Evolutionary conservation across 257 asterid genomes (phyloP).

Genomic region (Cruciata laevipes): DNA sequence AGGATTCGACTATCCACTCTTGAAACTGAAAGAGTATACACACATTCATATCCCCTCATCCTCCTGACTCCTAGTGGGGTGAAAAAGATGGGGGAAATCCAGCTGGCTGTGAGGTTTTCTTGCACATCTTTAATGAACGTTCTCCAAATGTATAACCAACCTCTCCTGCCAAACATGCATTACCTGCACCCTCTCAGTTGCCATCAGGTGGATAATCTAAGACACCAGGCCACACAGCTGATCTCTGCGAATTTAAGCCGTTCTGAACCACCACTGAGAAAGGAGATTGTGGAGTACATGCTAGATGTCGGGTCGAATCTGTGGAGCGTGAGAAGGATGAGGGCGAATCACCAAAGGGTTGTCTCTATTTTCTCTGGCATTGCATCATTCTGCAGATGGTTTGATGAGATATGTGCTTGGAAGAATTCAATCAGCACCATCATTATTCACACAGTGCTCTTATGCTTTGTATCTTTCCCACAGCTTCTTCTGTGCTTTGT

Average conservation of each 20-base stretch:
- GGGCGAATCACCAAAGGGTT: conserved; percentile 55
- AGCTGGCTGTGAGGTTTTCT: conserved; percentile 32
- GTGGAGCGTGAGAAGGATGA: conserved; percentile 84
- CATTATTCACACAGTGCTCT: conserved; percentile 42
- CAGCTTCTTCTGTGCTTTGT: conserved; percentile 43
- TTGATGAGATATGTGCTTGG: conserved; percentile 28
- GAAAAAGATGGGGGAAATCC: conserved; percentile 79
- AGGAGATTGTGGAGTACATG: conserved; percentile 79
- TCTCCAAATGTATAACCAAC: conserved; percentile 47
- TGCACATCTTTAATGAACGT: conserved; percentile 7
- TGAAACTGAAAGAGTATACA: conserved; percentile 61
- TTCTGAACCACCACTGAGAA: conserved; percentile 74
- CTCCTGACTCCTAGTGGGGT: conserved; percentile 63
- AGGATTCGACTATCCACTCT: conserved; percentile 69
- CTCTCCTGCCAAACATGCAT: conserved; percentile 58
- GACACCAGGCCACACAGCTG: conserved; percentile 70
- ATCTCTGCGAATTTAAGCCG: conserved; percentile 57
- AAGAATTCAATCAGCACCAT: conserved; percentile 39
- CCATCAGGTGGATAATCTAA: conserved; percentile 52
- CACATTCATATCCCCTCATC: conserved; percentile 66
- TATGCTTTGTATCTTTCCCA: conserved; percentile 52
- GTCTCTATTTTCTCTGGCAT: conserved; percentile 39
- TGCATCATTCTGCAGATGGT: conserved; percentile 8
- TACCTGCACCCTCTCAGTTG: conserved; percentile 58
- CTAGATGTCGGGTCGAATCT: conserved; percentile 79